These are phyloP conservation scores for Microsporum ferrugineum DNA, from an alignment of 2,329 filamentous ascomycete genomes.

Conservation along the genomic window DNA sequence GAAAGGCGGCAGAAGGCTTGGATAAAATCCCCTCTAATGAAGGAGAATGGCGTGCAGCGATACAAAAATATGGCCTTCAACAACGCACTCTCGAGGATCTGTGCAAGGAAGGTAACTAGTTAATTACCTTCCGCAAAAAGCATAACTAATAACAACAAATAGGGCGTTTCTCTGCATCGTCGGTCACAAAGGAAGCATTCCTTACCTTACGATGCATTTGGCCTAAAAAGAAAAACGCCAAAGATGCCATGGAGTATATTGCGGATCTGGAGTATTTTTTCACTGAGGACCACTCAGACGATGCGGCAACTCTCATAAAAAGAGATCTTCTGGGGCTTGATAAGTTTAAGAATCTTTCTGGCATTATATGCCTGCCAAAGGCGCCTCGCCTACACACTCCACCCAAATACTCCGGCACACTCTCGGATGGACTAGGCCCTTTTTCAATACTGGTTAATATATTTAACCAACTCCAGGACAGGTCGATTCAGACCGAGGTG, in stretches of 20 bases:
- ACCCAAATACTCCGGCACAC: conserved; percentile 7
- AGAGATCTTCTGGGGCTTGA: conserved; percentile 11
- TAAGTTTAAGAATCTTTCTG: conserved; percentile 10
- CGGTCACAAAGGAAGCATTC: conserved; percentile 13
- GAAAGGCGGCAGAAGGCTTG: conserved; percentile 8
- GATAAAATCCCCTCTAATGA: conserved; percentile 11
- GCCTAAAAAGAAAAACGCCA: conserved; percentile 6
- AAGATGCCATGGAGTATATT: conserved; percentile 10
- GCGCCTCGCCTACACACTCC: conserved; percentile 5
- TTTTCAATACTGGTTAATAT: conserved; percentile 10
- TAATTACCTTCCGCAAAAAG: not conserved
- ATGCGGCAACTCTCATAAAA: no score
- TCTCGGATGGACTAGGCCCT: conserved; percentile 9
- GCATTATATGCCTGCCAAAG: conserved; percentile 10
- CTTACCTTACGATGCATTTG: conserved; percentile 12
- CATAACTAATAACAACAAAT: no score
- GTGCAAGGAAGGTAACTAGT: conserved; percentile 5
- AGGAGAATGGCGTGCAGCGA: conserved; percentile 9
- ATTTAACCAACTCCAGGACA: conserved; percentile 6
- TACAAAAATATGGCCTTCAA: conserved; percentile 9
- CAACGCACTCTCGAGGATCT: conserved; percentile 4
- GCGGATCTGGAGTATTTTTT: conserved; percentile 11
- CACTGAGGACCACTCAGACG: conserved; percentile 12
- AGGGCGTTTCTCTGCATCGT: conserved; percentile 13
- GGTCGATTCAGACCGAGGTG: not conserved